Conservation (phyloP, 2,329 filamentous ascomycete genomes). For the Scytalidium sp. region DNA sequence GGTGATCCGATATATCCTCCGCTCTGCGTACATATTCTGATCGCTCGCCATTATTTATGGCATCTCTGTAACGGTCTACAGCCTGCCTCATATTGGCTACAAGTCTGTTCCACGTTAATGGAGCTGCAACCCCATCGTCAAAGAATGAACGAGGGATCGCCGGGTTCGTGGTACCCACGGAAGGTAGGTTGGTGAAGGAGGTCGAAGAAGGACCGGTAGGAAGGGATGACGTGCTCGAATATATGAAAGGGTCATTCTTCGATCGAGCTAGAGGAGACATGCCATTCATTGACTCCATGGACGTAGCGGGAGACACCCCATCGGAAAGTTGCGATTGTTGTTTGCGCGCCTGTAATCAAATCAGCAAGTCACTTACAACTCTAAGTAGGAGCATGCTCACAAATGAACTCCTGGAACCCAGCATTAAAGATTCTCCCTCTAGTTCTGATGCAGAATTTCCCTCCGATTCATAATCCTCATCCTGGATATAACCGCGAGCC, state of each 20-base stretch:
- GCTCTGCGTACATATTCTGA: slow-evolving; percentile 90
- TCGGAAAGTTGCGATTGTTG: slow-evolving; percentile 59
- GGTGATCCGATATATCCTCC: slow-evolving; percentile 97
- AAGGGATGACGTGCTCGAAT: slow-evolving; percentile 43
- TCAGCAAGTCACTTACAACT: slow-evolving; percentile 16
- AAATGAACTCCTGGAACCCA: slow-evolving; percentile 65
- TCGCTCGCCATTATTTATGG: slow-evolving; percentile 78
- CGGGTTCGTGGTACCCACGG: slow-evolving; percentile 33
- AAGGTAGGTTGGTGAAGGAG: slow-evolving; percentile 52
- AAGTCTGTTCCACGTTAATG: slow-evolving; percentile 84
- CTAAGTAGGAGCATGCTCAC: slow-evolving; percentile 41
- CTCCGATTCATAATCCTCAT: slow-evolving; percentile 89
- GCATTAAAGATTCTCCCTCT: slow-evolving; percentile 72
- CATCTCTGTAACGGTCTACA: slow-evolving; percentile 85
- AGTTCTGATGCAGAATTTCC: slow-evolving; percentile 79
- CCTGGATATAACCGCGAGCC: slow-evolving; percentile 75
- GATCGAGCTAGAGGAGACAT: slow-evolving; percentile 57
- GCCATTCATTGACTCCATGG: slow-evolving; percentile 81
- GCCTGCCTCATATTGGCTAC: slow-evolving; percentile 91
- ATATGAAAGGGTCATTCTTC: slow-evolving; percentile 50
- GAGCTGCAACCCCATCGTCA: slow-evolving; percentile 77
- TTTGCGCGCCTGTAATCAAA: slow-evolving; percentile 47
- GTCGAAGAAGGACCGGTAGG: slow-evolving; percentile 35
- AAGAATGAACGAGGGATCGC: slow-evolving; percentile 80
- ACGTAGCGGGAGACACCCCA: slow-evolving; percentile 79